A percentile compares a stretch with the other conserved stretches of the same genome.
Conservation (phyloP, 116 monocot species). For the Trichopus zeylanicus region DNA sequence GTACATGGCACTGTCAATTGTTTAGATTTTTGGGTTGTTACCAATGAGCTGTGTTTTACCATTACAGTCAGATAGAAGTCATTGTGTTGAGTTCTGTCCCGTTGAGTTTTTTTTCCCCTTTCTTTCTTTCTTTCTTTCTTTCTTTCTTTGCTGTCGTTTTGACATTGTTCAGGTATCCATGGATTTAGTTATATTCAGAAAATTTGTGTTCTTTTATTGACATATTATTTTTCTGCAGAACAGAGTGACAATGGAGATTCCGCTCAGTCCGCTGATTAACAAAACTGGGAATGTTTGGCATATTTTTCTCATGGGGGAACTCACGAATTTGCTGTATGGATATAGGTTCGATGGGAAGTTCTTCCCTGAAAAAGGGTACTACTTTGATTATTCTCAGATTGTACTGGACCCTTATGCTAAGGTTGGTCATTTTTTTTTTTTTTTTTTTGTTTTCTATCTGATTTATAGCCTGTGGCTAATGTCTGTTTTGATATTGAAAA, state of each 20-base stretch:
- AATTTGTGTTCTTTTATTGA: neutral
- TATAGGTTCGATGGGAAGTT: conserved; percentile 81
- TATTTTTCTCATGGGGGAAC: conserved; percentile 45
- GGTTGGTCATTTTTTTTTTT: conserved; percentile 19
- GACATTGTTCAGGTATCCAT: neutral
- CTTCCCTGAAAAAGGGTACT: conserved; percentile 52
- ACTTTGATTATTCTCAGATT: conserved; percentile 57
- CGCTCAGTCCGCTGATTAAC: conserved; percentile 52
- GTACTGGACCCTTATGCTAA: conserved; percentile 86
- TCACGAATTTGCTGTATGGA: conserved; percentile 64
- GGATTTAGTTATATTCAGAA: neutral
- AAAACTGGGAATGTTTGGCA: conserved; percentile 87
- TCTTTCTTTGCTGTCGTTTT: neutral
- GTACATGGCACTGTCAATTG: neutral
- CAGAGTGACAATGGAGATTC: conserved; percentile 46
- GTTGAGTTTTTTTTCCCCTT: neutral
- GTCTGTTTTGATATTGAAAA: neutral
- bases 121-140: neutral
- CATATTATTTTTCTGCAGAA: conserved; percentile 28
- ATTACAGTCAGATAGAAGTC: neutral
- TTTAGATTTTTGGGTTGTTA: neutral
- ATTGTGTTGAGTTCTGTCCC: neutral
- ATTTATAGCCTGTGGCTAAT: neutral
- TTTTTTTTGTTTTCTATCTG: too few relatives aligned
- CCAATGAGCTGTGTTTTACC: neutral